These are phyloP conservation scores for Sporodiniella umbellata DNA, from an alignment of 371 early-diverging fungal species.

Conservation along the genomic window DNA sequence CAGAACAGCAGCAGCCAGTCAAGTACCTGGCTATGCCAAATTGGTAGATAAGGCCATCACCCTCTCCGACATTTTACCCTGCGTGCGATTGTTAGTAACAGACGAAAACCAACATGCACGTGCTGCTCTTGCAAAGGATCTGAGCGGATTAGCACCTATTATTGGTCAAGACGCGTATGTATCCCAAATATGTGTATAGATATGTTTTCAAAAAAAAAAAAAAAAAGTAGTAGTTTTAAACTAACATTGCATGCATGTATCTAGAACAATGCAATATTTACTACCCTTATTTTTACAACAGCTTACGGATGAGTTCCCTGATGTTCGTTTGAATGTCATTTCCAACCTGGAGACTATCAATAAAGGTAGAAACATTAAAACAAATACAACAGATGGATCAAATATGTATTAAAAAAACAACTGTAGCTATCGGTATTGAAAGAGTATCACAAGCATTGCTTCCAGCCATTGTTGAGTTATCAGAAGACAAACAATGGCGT, in stretches of 20 bases:
- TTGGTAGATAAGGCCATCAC: conserved; percentile 78
- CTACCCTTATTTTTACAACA: conserved; percentile 92
- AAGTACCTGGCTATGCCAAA: conserved; percentile 85
- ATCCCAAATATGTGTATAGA: too few relatives aligned
- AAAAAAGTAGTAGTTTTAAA: background rate
- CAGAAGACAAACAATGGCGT: conserved; percentile 99
- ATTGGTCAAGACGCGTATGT: conserved; percentile 90
- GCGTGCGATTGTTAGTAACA: conserved; percentile 85
- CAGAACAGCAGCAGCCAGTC: conserved; percentile 87
- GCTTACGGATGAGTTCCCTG: conserved; percentile 95
- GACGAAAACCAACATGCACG: conserved; percentile 97
- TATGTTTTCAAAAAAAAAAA: too few relatives aligned
- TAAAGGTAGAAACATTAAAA: conserved; percentile 54
- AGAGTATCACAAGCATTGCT: conserved; percentile 93
- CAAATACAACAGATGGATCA: background rate
- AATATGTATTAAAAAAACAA: background rate
- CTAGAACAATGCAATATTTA: conserved; percentile 88
- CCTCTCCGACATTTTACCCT: conserved; percentile 80
- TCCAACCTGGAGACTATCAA: conserved; percentile 95
- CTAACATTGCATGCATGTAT: background rate
- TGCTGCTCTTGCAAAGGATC: conserved; percentile 92
- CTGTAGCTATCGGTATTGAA: conserved; percentile 92
- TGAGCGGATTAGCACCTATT: conserved; percentile 92
- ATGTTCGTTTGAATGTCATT: conserved; percentile 97
- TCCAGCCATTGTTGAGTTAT: conserved; percentile 96